These are phyloP conservation scores for Pichia sp. DNA, from an alignment of 1,139 yeast genomes.

Conservation along the genomic window DNA sequence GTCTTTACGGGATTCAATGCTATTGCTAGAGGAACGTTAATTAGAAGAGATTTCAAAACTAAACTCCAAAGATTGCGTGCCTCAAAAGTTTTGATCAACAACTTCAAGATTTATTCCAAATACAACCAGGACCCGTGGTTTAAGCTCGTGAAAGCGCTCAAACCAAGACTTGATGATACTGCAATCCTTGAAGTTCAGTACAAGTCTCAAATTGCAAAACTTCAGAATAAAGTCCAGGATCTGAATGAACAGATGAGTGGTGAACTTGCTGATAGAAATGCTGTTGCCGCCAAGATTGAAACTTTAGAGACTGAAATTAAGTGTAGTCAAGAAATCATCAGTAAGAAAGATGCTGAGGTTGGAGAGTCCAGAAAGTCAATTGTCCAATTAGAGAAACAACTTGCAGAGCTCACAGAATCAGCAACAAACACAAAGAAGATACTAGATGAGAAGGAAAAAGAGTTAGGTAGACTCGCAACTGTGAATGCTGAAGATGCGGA, in stretches of 20 bases:
- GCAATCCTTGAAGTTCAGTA: constrained; percentile 32
- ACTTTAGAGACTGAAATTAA: constrained; percentile 27
- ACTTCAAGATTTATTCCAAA: constrained; percentile 48
- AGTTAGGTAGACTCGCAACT: constrained; percentile 4
- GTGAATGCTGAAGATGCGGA: constrained; percentile 12
- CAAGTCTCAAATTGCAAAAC: constrained; percentile 47
- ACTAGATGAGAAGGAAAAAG: constrained; percentile 4
- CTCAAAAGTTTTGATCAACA: constrained; percentile 58
- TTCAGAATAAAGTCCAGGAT: constrained; percentile 35
- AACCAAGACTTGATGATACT: constrained; percentile 56
- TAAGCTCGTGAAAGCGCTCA: constrained; percentile 58
- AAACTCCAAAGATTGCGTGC: constrained; percentile 61
- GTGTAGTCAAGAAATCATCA: constrained; percentile 34
- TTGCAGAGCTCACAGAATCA: constrained; percentile 6
- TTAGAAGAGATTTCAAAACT: constrained; percentile 45
- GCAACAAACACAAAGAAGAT: not conserved
- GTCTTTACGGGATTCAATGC: constrained; percentile 62
- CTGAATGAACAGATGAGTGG: constrained; percentile 7
- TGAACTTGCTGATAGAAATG: constrained; percentile 1
- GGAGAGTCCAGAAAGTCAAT: constrained; percentile 34
- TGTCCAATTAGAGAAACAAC: constrained; percentile 32
- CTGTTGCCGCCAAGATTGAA: constrained; percentile 13
- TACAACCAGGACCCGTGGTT: constrained; percentile 76
- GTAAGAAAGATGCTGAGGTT: constrained; percentile 37
- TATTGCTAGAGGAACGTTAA: constrained; percentile 54